A percentile compares a stretch with the other conserved stretches of the same genome.
These are phyloP conservation scores for Erodium trifolium DNA, from an alignment of 441 rosid genomes.

Conservation along the genomic window DNA sequence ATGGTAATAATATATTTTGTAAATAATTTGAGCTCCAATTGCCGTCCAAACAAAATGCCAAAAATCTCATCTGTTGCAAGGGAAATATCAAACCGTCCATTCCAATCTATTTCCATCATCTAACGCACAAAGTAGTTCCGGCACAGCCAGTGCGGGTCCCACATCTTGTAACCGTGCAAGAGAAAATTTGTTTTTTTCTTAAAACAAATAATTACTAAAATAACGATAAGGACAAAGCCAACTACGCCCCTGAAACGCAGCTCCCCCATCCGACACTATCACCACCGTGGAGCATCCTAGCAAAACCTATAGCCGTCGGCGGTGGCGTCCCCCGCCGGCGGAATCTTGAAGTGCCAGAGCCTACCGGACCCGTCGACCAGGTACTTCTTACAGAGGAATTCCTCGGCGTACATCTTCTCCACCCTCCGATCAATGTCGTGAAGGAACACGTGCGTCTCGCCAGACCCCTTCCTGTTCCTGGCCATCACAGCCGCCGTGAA, in stretches of 20 bases:
- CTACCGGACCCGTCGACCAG: conserved; percentile 37
- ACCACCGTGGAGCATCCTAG: conserved; percentile 1
- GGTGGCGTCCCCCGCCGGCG: conserved; percentile 24
- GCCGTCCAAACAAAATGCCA: neutral
- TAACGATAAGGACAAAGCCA: neutral
- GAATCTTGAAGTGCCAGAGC: conserved; percentile 56
- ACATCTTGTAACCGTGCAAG: neutral
- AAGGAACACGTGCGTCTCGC: conserved; percentile 50
- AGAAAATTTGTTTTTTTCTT: neutral
- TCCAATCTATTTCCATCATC: neutral
- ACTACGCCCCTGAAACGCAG: neutral
- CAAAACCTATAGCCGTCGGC: conserved; percentile 19
- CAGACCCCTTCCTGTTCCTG: conserved; percentile 35
- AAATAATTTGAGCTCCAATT: neutral
- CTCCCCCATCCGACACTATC: neutral
- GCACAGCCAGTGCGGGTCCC: neutral
- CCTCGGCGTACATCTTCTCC: conserved; percentile 46
- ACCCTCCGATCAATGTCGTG: conserved; percentile 53
- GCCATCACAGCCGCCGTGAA: conserved; percentile 63
- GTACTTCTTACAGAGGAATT: conserved; percentile 42
- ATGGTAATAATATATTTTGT: neutral
- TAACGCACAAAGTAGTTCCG: neutral
- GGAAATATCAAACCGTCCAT: neutral
- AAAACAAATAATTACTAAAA: neutral
- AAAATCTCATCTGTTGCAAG: neutral